Conservation (phyloP, 345 rosid genomes). For the Nasturtium officinale region DNA sequence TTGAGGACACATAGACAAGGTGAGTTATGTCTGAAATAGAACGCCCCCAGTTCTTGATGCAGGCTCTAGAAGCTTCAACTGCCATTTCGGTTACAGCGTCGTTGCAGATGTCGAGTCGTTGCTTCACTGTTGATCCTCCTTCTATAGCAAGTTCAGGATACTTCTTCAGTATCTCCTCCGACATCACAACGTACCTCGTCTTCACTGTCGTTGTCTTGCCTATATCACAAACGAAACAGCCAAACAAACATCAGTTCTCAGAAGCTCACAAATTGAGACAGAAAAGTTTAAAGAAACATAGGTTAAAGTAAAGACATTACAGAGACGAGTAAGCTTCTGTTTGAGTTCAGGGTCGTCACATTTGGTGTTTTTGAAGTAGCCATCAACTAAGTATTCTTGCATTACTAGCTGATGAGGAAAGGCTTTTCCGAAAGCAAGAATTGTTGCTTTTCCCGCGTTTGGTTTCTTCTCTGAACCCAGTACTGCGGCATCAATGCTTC, state of each 20-base stretch:
- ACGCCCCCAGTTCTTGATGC: slow-evolving; percentile 88
- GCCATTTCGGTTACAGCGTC: slow-evolving; percentile 91
- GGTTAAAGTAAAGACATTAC: slow-evolving; percentile 47
- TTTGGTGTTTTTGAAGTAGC: slow-evolving; percentile 84
- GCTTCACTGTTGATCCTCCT: slow-evolving; percentile 85
- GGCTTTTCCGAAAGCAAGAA: slow-evolving; percentile 87
- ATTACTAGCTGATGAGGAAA: slow-evolving; percentile 96
- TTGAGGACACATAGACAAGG: slow-evolving; percentile 94
- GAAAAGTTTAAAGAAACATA: neutral
- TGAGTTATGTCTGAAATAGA: slow-evolving; percentile 78
- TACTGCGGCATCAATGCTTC: slow-evolving; percentile 45
- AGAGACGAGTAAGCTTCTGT: slow-evolving; percentile 82
- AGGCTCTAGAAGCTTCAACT: slow-evolving; percentile 71
- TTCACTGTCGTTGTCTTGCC: slow-evolving; percentile 96
- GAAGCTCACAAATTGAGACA: neutral
- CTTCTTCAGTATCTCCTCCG: slow-evolving; percentile 80
- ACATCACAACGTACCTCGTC: slow-evolving; percentile 96
- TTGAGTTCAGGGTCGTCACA: slow-evolving; percentile 92
- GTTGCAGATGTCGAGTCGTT: slow-evolving; percentile 76
- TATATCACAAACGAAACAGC: slow-evolving; percentile 37
- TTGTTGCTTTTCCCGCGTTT: slow-evolving; percentile 71
- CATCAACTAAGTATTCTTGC: slow-evolving; percentile 94
- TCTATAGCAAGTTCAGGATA: slow-evolving; percentile 85
- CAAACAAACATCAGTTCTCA: slow-evolving; percentile 10
- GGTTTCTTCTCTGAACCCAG: slow-evolving; percentile 45